Evolutionary conservation across 768 basidiomycete genomes (phyloP).

Genomic region (Aureoboletus auriporus): DNA sequence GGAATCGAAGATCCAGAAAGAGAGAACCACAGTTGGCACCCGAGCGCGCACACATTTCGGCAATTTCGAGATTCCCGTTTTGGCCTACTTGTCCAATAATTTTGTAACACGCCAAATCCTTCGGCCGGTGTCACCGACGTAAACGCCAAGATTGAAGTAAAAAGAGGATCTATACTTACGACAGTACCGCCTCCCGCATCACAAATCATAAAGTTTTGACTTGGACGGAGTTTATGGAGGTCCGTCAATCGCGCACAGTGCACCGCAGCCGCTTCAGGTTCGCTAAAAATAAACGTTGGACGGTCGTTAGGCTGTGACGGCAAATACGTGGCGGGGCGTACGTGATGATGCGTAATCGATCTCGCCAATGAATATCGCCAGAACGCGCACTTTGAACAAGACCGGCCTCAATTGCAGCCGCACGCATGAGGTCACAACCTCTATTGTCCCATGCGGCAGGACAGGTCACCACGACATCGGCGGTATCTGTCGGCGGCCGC

Average conservation of each 20-base stretch:
- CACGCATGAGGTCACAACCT: slow-evolving; percentile 83
- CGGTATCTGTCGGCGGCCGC: slow-evolving; percentile 49
- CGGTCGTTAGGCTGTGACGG: background rate
- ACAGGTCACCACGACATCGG: slow-evolving; percentile 83
- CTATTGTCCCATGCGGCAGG: slow-evolving; percentile 90
- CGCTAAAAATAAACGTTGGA: slow-evolving; percentile 32
- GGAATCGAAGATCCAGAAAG: slow-evolving; percentile 84
- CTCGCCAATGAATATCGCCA: slow-evolving; percentile 72
- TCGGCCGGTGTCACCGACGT: slow-evolving; percentile 8
- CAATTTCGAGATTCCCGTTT: slow-evolving; percentile 80
- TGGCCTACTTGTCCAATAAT: slow-evolving; percentile 78
- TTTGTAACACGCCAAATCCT: slow-evolving; percentile 58
- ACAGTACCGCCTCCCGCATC: slow-evolving; percentile 88
- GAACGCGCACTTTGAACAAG: slow-evolving; percentile 70
- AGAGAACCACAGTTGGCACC: slow-evolving; percentile 86
- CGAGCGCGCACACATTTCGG: slow-evolving; percentile 84
- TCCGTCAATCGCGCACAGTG: slow-evolving; percentile 82
- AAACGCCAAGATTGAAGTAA: background rate
- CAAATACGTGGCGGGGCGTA: slow-evolving; percentile 22
- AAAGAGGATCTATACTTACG: slow-evolving; percentile 31
- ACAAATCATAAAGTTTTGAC: slow-evolving; percentile 88
- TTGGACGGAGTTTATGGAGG: slow-evolving; percentile 71
- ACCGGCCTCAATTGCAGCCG: slow-evolving; percentile 76
- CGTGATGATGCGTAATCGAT: slow-evolving; percentile 81
- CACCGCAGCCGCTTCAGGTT: slow-evolving; percentile 85